Evolutionary conservation across 148 eudicot genomes (phyloP).

Genomic region (Nepenthes gracilis): DNA sequence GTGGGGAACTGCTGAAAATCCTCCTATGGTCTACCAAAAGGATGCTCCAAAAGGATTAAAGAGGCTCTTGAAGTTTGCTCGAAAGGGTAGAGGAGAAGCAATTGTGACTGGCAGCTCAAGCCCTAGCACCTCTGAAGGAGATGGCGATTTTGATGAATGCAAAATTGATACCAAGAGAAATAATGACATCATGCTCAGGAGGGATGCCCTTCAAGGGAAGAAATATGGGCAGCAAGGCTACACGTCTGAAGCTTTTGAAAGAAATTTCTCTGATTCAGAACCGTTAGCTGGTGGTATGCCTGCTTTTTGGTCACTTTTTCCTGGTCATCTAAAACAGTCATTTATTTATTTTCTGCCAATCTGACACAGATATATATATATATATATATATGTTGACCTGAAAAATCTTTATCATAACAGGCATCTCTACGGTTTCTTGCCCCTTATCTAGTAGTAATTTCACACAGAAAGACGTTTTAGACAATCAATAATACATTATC

Average conservation of each 20-base stretch:
- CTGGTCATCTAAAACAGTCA: background rate
- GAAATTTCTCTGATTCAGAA: constrained; percentile 31
- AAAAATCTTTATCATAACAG: background rate
- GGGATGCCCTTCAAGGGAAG: constrained; percentile 53
- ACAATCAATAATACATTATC: background rate
- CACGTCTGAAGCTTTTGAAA: constrained; percentile 18
- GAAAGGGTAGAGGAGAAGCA: constrained; percentile 65
- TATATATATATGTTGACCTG: background rate
- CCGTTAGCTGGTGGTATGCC: constrained; percentile 47
- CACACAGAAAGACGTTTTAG: background rate
- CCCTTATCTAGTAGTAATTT: too few relatives aligned
- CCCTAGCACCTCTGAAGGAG: constrained; percentile 82
- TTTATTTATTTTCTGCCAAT: background rate
- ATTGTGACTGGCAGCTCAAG: constrained; percentile 49
- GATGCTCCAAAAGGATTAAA: constrained; percentile 96
- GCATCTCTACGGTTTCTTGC: too few relatives aligned
- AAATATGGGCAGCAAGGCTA: constrained; percentile 44
- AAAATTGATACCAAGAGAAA: constrained; percentile 38
- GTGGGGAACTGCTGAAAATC: constrained; percentile 95
- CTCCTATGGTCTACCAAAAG: constrained; percentile 75
- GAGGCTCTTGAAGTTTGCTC: constrained; percentile 85
- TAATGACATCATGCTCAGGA: constrained; percentile 48
- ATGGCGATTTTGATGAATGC: constrained; percentile 84
- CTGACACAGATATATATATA: background rate
- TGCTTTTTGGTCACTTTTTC: background rate